Conservation (phyloP, 1,139 yeast species). For the Scheffersomyces insectosa region DNA sequence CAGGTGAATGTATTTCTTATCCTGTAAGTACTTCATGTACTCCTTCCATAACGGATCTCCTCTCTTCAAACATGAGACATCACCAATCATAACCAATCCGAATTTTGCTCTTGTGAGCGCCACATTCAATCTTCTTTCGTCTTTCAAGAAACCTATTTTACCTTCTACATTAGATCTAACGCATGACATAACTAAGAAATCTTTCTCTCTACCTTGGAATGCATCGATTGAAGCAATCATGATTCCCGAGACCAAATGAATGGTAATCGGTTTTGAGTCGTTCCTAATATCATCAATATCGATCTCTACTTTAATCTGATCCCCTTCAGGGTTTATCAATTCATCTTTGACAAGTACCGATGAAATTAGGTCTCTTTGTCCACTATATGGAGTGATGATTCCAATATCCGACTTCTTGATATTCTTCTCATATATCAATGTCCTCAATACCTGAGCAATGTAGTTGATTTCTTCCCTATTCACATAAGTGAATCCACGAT, state of each 20-base stretch:
- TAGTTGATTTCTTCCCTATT: slow-evolving; percentile 54
- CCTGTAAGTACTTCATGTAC: slow-evolving; percentile 34
- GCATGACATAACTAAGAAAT: slow-evolving; percentile 59
- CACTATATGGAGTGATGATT: slow-evolving; percentile 71
- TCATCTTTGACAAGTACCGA: slow-evolving; percentile 47
- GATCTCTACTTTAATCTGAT: slow-evolving; percentile 49
- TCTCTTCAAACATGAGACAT: slow-evolving; percentile 46
- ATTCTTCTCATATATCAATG: slow-evolving; percentile 54
- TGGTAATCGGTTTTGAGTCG: slow-evolving; percentile 52
- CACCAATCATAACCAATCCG: slow-evolving; percentile 59
- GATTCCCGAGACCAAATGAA: slow-evolving; percentile 64
- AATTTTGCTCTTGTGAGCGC: slow-evolving; percentile 65
- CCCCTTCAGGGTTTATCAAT: slow-evolving; percentile 56
- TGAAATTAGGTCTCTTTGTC: slow-evolving; percentile 67
- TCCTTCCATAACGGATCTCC: slow-evolving; percentile 57
- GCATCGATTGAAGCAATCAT: slow-evolving; percentile 71
- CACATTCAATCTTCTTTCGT: slow-evolving; percentile 59
- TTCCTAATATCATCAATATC: slow-evolving; percentile 57
- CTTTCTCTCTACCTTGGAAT: slow-evolving; percentile 66
- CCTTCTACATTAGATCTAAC: slow-evolving; percentile 54
- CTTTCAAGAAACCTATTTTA: slow-evolving; percentile 59
- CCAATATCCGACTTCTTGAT: slow-evolving; percentile 56
- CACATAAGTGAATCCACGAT: slow-evolving; percentile 53
- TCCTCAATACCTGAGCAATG: slow-evolving; percentile 47
- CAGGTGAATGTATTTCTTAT: slow-evolving; percentile 13